Conservation (phyloP, 352 stramenopile genomes). For the Aphanomyces stellatus region DNA sequence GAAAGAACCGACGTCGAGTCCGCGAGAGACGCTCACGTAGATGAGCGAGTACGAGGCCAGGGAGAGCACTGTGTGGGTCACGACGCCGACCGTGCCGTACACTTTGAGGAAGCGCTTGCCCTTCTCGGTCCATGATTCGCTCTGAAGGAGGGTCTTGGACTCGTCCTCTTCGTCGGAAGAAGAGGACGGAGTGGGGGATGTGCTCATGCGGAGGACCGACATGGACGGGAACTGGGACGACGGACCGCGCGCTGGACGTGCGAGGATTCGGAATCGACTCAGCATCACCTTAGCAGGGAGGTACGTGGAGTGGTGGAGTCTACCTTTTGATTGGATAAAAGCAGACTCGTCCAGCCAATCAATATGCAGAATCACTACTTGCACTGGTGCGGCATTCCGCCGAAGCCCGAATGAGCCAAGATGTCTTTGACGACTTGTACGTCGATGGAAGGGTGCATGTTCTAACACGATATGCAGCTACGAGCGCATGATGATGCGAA, state of each 20-base stretch:
- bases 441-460: neutral
- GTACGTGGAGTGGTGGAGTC: too few species aligned
- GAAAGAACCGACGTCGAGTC: slow-evolving; percentile 51
- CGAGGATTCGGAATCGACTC: neutral
- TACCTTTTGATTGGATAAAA: neutral
- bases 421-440: slow-evolving; percentile 4
- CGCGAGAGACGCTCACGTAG: slow-evolving; percentile 58
- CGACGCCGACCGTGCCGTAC: slow-evolving; percentile 70
- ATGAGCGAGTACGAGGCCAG: slow-evolving; percentile 64
- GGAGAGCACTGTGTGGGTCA: slow-evolving; percentile 69
- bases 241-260: neutral
- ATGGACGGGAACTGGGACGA: neutral
- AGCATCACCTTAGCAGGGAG: too few species aligned
- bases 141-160: neutral
- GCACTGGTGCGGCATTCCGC: too few species aligned
- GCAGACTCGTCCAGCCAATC: neutral
- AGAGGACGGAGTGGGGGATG: neutral
- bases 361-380: too few species aligned
- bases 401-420: neutral
- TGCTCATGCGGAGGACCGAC: neutral
- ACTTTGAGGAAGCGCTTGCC: slow-evolving; percentile 76
- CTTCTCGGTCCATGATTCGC: slow-evolving; percentile 48
- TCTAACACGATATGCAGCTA: slow-evolving; percentile 9
- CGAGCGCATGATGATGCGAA: slow-evolving; percentile 8
- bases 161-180: neutral